Conservation (phyloP, 2,329 filamentous ascomycete genomes). For the Penicillium freii region DNA sequence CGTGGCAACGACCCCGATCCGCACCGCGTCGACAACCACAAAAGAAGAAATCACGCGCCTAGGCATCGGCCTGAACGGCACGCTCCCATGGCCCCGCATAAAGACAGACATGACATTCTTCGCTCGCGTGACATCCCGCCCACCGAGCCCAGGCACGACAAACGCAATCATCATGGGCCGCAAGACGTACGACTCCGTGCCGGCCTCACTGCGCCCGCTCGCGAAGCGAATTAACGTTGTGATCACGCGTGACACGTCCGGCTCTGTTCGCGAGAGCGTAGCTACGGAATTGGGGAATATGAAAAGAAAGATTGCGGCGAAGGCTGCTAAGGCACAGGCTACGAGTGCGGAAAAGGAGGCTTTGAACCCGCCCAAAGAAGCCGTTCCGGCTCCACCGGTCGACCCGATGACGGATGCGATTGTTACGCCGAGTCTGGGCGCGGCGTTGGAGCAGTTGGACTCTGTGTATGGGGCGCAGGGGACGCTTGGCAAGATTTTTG, state of each 20-base stretch:
- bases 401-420: constrained; percentile 42
- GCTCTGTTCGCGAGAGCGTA: constrained; percentile 33
- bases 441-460: constrained; percentile 51
- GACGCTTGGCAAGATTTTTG: constrained; percentile 63
- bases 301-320: constrained; percentile 23
- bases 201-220: constrained; percentile 72
- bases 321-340: constrained; percentile 13
- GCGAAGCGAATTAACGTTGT: constrained; percentile 79
- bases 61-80: constrained; percentile 79
- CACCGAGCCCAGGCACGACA: constrained; percentile 26
- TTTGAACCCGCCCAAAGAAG: neutral
- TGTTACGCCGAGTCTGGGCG: constrained; percentile 58
- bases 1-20: constrained; percentile 74
- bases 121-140: constrained; percentile 76
- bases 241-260: constrained; percentile 55
- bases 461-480: constrained; percentile 20
- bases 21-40: constrained; percentile 42
- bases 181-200: constrained; percentile 94
- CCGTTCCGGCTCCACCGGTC: neutral
- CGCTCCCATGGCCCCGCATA: constrained; percentile 84
- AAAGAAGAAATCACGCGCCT: constrained; percentile 73
- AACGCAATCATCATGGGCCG: constrained; percentile 96
- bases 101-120: constrained; percentile 95
- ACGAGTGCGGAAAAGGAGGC: neutral
- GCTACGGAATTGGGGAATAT: constrained; percentile 36